These are phyloP conservation scores for Wallacemonas sp. DNA, from an alignment of 208 protist species.

Conservation along the genomic window DNA sequence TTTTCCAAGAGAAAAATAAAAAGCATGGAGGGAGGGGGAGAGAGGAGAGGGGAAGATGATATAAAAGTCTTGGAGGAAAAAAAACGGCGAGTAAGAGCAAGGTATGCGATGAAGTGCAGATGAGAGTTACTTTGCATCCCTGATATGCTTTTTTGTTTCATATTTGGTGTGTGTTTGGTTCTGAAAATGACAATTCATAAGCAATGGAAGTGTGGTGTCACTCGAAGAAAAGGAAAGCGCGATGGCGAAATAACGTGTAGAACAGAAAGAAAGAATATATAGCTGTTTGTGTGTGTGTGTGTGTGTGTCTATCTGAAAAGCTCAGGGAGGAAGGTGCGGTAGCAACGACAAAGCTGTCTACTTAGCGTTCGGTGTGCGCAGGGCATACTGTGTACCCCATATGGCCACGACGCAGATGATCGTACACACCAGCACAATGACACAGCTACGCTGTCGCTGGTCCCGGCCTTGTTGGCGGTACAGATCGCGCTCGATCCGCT, in stretches of 20 bases:
- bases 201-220: neutral
- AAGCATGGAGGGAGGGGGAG: neutral
- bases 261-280: neutral
- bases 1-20: too few relatives aligned
- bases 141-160: conserved; percentile 18
- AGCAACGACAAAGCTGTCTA: too few relatives aligned
- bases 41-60: neutral
- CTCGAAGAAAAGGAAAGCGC: neutral
- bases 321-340: too few relatives aligned
- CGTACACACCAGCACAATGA: neutral
- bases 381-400: neutral
- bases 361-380: neutral
- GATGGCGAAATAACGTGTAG: neutral
- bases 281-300: neutral
- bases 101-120: too few relatives aligned
- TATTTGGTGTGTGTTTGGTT: neutral
- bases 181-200: too few relatives aligned
- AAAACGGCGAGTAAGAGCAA: too few relatives aligned
- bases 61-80: neutral
- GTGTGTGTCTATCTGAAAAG: conserved; percentile 4
- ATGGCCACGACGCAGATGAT: neutral
- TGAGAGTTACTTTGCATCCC: too few relatives aligned
- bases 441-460: neutral
- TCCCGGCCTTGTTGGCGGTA: neutral
- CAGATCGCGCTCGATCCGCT: neutral